Evolutionary conservation across 306 rosid species (phyloP), one percentile per base, ranked within the genome.

Genomic region (Herpetospermum pedunculosum): DNA sequence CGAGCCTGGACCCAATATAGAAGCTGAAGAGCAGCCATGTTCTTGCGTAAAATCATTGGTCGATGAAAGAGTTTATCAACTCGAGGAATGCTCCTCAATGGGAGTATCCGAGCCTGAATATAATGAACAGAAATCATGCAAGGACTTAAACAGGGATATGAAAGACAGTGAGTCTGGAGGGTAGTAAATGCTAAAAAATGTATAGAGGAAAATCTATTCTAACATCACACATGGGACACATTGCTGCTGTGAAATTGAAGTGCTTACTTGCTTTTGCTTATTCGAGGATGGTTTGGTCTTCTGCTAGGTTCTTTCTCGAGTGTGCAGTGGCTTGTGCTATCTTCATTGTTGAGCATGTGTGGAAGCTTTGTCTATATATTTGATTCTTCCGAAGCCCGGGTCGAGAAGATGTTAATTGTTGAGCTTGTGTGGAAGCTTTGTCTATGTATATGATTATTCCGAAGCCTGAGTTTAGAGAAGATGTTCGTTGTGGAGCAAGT

Each of bases 61-160:
- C 40, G 92, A 91, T 37, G 96, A 87, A 71, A 83, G 90, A 78
- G 97, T 85, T 32, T 94, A 83, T 79, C 92, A 81, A 12, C 86
- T 86, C 72, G 90, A 84, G 52, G 88, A 84, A 87, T 83, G 91
- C 77, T 84, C 92, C 10, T 57, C 96, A 34, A 78, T 80, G 81
- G 80, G 76, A 52, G 62, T 83, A 60, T 44, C 87, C 0, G 86
- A 78, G 32, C 70, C 91, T 3, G 88, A 80, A 41, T 83, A 86
- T 78, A 72, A 83, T 52, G 87, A 76, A 47, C 88, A 81, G 63
- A 88, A 81, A 75, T 71, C 92, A 3, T 81, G 88, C 76, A 83
- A 87, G 80, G 84, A 80, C 60, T 67, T 87, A 71, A 70, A 84
- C 75, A 71, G 80, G 85, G 81, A 83, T 54, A 88, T 55, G n/a